Evolutionary conservation across 805 yeast species (phyloP), one percentile per base, ranked within the genome.

Genomic region (Kazachstania bromeliacearum): DNA sequence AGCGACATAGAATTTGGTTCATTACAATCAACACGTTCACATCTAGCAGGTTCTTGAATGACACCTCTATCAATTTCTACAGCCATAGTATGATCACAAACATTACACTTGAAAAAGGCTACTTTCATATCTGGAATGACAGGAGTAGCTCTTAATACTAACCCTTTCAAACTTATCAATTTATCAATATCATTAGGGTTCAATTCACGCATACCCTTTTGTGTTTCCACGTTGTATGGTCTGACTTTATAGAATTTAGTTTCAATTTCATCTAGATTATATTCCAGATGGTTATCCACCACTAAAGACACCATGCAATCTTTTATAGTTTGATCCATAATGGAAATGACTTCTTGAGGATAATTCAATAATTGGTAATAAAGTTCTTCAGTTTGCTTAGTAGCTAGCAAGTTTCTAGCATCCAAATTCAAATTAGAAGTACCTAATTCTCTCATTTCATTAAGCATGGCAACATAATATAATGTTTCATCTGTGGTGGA

Each of bases 121-220:
- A 82, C 85, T 56, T 87, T 88, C 98, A 92, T 92, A 58, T 92
- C 98, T 9, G 98, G 98, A 34, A 92, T 85, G 25, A 92, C 77
- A 9, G 96, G 76, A 6, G 96, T 85, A 5, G 95, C 70, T 50
- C 98, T 72, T 35, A 92, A 66, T 0, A 87, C 94, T 30, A 92
- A 68, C 15, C 98, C 98, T 62, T 89, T 92, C 38, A 92, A 77
- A 34, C 85, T 73, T 7, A 92, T 94, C 40, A 92, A 68, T 55
- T 89, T 88, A 62, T 92, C 98, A 44, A 92, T 89, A 60, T 88
- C 97, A 42, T 77, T 78, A 4, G 97, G 97, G 51, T 89, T 88
- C 46, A 88, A 64, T 44, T 88, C 96, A 47, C 97, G 76, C 85
- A 88, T 83, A 34, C 95, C 96, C 42, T 67, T 70, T 31, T 68